Conservation (phyloP, 306 rosid species). For the Gynostemma pentaphyllum region DNA sequence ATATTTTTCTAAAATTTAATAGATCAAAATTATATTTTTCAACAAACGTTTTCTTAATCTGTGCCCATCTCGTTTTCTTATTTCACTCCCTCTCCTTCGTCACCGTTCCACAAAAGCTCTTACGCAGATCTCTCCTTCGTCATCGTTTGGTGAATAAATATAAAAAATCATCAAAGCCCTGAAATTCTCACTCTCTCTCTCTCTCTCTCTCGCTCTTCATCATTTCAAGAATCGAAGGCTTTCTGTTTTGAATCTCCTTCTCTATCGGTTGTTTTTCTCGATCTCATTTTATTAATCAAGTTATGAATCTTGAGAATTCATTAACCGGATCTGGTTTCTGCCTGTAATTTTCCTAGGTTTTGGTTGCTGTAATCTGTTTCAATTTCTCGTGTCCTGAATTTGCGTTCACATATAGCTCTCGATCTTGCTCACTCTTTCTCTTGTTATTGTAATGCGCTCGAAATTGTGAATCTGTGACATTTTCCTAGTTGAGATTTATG, state of each 20-base stretch:
- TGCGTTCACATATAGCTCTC: too few relatives aligned
- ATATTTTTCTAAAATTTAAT: too few relatives aligned
- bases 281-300: neutral
- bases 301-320: neutral
- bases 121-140: constrained; percentile 6
- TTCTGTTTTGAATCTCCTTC: neutral
- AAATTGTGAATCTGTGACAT: neutral
- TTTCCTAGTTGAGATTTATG: neutral
- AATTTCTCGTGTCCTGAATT: too few relatives aligned
- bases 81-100: neutral
- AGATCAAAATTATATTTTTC: too few relatives aligned
- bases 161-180: neutral
- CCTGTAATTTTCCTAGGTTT: neutral
- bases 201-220: too few relatives aligned
- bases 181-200: neutral
- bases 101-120: neutral
- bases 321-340: neutral
- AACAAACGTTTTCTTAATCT: too few relatives aligned
- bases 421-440: too few relatives aligned
- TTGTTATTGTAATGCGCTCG: too few relatives aligned
- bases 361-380: constrained; percentile 1
- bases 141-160: neutral
- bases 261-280: neutral
- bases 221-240: too few relatives aligned
- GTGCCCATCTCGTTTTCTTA: too few relatives aligned